These are phyloP conservation scores for Leccinum proximum DNA, from an alignment of 1,284 basidiomycete genomes.

Conservation along the genomic window DNA sequence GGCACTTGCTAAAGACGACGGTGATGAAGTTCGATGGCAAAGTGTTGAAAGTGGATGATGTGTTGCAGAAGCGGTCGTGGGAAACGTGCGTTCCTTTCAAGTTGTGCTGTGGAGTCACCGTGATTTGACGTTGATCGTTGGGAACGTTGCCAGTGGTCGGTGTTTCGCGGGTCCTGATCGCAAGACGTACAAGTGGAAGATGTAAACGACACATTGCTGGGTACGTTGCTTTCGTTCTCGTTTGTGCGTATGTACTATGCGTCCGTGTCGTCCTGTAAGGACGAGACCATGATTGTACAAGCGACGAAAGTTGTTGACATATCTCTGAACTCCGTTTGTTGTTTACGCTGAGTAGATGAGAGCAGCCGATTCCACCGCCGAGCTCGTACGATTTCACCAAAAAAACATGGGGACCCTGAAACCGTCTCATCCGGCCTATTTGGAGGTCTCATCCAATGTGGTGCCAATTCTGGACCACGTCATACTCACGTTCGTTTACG, in stretches of 20 bases:
- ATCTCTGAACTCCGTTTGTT: neutral
- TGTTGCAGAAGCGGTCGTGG: constrained; percentile 17
- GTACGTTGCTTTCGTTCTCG: neutral
- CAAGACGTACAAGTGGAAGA: constrained; percentile 28
- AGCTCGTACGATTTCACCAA: constrained; percentile 20
- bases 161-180: constrained; percentile 24
- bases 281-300: neutral
- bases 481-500: constrained; percentile 23
- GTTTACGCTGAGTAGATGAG: constrained; percentile 15
- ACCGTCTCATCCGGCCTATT: constrained; percentile 19
- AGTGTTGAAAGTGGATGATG: constrained; percentile 1
- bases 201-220: constrained; percentile 16
- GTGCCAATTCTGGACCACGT: constrained; percentile 22
- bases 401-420: constrained; percentile 19
- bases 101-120: too few species aligned
- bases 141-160: constrained; percentile 18
- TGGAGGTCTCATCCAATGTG: constrained; percentile 15
- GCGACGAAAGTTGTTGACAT: neutral
- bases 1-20: constrained; percentile 19
- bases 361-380: constrained; percentile 2
- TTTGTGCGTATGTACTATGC: neutral
- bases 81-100: constrained; percentile 11
- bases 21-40: constrained; percentile 20
- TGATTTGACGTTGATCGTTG: neutral
- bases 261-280: neutral